Evolutionary conservation across 345 rosid species (phyloP).

Genomic region (Melaleuca quinquenervia): DNA sequence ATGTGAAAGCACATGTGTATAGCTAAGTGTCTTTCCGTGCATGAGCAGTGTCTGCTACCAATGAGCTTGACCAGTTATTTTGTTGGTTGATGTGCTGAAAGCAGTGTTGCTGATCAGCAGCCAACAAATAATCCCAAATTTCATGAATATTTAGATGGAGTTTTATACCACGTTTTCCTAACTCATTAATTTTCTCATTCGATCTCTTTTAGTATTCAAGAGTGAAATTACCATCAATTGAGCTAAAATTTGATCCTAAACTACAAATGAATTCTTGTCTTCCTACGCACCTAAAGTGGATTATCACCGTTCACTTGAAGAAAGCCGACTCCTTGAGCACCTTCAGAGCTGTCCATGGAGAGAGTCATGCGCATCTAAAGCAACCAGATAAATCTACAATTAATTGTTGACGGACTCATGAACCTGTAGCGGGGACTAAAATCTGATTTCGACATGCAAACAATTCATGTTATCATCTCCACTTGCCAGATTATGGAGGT

Average conservation of each 20-base stretch:
- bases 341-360: neutral
- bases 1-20: neutral
- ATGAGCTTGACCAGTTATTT: neutral
- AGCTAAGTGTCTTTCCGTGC: neutral
- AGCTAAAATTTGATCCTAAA: neutral
- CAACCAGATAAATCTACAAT: neutral
- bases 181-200: neutral
- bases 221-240: neutral
- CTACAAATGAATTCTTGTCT: neutral
- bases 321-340: neutral
- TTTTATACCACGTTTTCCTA: neutral
- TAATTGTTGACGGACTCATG: neutral
- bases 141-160: neutral
- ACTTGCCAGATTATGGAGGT: slow-evolving; percentile 73
- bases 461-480: neutral
- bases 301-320: neutral
- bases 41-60: neutral
- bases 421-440: neutral
- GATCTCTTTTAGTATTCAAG: neutral
- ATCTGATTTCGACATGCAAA: neutral
- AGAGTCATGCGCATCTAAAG: neutral
- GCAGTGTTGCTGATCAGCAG: neutral
- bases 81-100: neutral
- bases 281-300: neutral
- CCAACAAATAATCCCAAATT: neutral